Conservation (phyloP, 805 yeast genomes). For the Naumovozyma dairenensis region DNA sequence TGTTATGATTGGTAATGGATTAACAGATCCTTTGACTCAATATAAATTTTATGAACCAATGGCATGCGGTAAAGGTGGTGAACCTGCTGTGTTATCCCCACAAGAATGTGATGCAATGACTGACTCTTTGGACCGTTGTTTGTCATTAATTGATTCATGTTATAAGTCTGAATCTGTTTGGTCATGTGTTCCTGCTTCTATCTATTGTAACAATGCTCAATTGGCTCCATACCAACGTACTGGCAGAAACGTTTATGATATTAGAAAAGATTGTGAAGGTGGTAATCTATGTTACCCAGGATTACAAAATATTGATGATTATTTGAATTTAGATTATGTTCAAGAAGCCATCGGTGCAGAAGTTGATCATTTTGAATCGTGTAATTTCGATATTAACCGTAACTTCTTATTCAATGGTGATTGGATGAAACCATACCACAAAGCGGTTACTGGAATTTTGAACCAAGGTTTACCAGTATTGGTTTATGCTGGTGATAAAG, state of each 20-base stretch:
- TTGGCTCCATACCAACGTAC: slow-evolving; percentile 75
- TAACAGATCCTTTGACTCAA: slow-evolving; percentile 77
- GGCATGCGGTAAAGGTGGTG: slow-evolving; percentile 94
- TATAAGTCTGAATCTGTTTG: slow-evolving; percentile 65
- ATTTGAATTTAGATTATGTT: slow-evolving; percentile 68
- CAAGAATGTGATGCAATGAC: slow-evolving; percentile 71
- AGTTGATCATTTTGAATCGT: slow-evolving; percentile 63
- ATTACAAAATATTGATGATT: slow-evolving; percentile 62
- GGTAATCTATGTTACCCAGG: slow-evolving; percentile 66
- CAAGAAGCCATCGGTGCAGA: slow-evolving; percentile 83
- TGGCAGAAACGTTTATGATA: slow-evolving; percentile 86
- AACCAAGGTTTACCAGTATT: slow-evolving; percentile 71
- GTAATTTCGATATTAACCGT: slow-evolving; percentile 69
- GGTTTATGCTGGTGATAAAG: slow-evolving; percentile 93
- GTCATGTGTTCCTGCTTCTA: slow-evolving; percentile 83
- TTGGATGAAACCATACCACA: slow-evolving; percentile 85
- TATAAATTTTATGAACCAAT: slow-evolving; percentile 75
- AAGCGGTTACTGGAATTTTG: slow-evolving; percentile 58
- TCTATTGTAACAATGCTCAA: slow-evolving; percentile 81
- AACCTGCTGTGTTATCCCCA: slow-evolving; percentile 63
- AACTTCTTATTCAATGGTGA: slow-evolving; percentile 83
- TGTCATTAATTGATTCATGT: slow-evolving; percentile 64
- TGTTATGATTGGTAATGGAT: slow-evolving; percentile 82
- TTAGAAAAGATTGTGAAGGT: slow-evolving; percentile 71
- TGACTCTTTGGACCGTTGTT: slow-evolving; percentile 65